A percentile compares a stretch with the other conserved stretches of the same genome.
Conservation (phyloP, 768 basidiomycete species). For the Leccinellum rugosiceps region DNA sequence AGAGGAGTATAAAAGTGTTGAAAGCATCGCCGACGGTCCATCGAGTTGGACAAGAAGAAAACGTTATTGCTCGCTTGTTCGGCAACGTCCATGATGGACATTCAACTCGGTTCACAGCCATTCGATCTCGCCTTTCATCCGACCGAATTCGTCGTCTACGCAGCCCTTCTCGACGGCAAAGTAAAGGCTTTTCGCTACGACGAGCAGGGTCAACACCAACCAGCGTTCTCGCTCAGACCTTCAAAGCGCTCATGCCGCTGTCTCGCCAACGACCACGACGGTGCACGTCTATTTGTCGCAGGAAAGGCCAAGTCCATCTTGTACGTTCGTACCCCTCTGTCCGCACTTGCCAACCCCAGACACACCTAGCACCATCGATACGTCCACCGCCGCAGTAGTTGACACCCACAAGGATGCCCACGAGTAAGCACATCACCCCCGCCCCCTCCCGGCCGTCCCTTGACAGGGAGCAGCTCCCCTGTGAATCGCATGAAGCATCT, state of each 20-base stretch:
- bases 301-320: conserved; percentile 79
- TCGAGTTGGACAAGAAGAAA: conserved; percentile 13
- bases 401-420: conserved; percentile 53
- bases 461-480: conserved; percentile 55
- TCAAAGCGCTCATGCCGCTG: conserved; percentile 84
- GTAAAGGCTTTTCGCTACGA: conserved; percentile 81
- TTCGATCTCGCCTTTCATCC: conserved; percentile 93
- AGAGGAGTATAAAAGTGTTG: too few relatives aligned
- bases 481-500: conserved; percentile 83
- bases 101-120: conserved; percentile 71
- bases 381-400: conserved; percentile 49
- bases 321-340: conserved; percentile 44
- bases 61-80: background rate
- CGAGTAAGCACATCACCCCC: conserved; percentile 50
- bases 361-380: conserved; percentile 60
- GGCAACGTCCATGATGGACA: conserved; percentile 46
- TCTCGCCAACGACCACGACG: conserved; percentile 64
- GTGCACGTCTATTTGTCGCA: conserved; percentile 66
- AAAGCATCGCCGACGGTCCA: conserved; percentile 35
- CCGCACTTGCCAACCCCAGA: conserved; percentile 9
- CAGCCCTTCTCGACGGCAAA: conserved; percentile 76
- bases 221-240: conserved; percentile 59
- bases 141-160: conserved; percentile 62
- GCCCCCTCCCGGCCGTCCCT: conserved; percentile 7
- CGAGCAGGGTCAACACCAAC: conserved; percentile 55